Evolutionary conservation across 1,284 basidiomycete species (phyloP), one percentile per base, ranked within the genome.

Genomic region (Cryptococcus sp.): DNA sequence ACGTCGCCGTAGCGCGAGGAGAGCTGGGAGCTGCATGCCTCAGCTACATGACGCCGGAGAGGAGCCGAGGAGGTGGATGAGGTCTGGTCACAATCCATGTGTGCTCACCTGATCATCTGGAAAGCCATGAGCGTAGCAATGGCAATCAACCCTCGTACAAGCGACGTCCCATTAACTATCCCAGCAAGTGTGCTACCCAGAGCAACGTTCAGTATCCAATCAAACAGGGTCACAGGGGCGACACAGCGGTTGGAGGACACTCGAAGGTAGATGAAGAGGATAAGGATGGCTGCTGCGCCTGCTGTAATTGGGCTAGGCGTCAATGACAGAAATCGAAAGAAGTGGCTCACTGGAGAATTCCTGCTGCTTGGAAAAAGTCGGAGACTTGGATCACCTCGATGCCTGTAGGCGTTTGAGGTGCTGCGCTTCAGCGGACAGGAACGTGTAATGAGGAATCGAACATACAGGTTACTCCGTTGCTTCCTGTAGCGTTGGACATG

Each of bases 171-270:
- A 40, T 52, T 59, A 23, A 59, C 49, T 14, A 59, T 59, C n/a
- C 52, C 55, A 3, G 54, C 57, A 1, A 59, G 41, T n/a, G 53
- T 54, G 33, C 47, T 43, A 45, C 57, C 57, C 18, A 59, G 34
- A 21, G 57, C 57, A 39, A 59, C 50, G 28, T 50, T 56, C 38
- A 57, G 26, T 19, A 59, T 54, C 38, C 46, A 45, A 43, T 59
- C 57, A 26, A 46, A 59, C 6, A 59, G 21, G n/a, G 57, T 59
- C 19, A 59, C 28, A 2, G 57, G 57, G 4, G 57, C 55, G 3
- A 53, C 48, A 23, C 41, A 46, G 22, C 57, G 43, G 40, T 59
- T 59, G 21, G 40, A 45, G 26, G 46, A 48, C 6, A 57, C 14
- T 19, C 57, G 50, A 12, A 59, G 47, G 36, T 54, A 59, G 18